Evolutionary conservation across 441 rosid genomes (phyloP), one percentile per base, ranked within the genome.

Genomic region (Pelargonium hybrid): DNA sequence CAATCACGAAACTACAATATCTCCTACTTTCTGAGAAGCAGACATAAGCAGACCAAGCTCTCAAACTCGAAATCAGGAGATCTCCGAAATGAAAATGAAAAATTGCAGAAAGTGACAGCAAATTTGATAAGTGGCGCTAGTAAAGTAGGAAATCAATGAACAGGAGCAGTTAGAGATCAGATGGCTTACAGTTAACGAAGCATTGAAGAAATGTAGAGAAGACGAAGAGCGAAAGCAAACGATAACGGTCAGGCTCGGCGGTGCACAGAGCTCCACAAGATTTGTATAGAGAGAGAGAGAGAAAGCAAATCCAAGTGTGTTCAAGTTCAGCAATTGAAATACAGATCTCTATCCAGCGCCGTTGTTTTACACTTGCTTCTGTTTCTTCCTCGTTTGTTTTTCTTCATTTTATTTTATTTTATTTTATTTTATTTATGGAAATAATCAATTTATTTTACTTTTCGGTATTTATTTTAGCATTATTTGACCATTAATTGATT

Each of bases 161-260:
- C 6, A 39, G 43, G 4, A 5, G 6, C 64, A 57, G 21, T 23
- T 7, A 57, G 14, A 57, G 64, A 57, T 57, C 31, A 57, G 64
- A 20, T 10, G 31, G 64, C 64, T 57, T 57, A 57, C 64, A 11
- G 64, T 57, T 57, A 23, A 14, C 20, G 29, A 57, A 57, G 14
- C 64, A 57, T 57, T n/a, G 64, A 57, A 57, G 64, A 57, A 57
- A 57, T 57, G 64, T 26, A 57, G 5, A 2, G 64, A 57, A 57
- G 64, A 57, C 64, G 64, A 57, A 57, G 10, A 57, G 64, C 20
- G 29, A 57, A 20, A 8, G 64, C 21, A 26, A 57, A 20, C 31
- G 31, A 29, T 7, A 57, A 57, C 29, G 29, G 64, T 20, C 14
- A 10, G 29, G 11, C 64, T 1, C 64, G 31, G 64, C 29, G 64